A percentile compares a stretch with the other conserved stretches of the same genome.
Evolutionary conservation across 345 rosid genomes (phyloP).

Genomic region (Populus simonii): DNA sequence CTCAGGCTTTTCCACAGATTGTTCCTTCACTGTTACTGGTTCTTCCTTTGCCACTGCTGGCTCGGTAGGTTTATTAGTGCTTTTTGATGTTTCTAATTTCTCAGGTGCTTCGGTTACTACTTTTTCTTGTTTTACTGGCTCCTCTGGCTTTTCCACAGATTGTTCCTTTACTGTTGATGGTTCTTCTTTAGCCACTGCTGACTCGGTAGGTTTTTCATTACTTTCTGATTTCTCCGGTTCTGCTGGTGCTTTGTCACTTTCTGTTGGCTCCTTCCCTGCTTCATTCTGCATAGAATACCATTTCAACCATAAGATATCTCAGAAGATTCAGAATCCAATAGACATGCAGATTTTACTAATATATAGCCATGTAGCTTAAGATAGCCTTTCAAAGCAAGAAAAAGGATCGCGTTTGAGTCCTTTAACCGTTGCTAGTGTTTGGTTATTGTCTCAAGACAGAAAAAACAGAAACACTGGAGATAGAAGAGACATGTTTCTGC

Average conservation of each 20-base stretch:
- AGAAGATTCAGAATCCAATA: not conserved
- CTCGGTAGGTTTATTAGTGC: not conserved
- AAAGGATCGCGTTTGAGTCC: no score
- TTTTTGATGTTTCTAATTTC: not conserved
- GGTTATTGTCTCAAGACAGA: no score
- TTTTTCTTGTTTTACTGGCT: constrained; percentile 7
- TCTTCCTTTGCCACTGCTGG: not conserved
- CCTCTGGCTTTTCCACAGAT: not conserved
- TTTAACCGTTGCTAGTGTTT: no score
- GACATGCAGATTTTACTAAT: no score
- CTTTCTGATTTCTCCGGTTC: not conserved
- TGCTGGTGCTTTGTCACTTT: constrained; percentile 2
- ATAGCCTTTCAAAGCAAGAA: no score
- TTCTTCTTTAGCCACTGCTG: not conserved
- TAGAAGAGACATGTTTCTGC: no score
- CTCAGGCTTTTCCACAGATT: not conserved
- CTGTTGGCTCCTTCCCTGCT: constrained; percentile 14
- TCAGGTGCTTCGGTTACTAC: not conserved
- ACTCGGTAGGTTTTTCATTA: not conserved
- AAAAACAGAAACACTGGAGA: no score
- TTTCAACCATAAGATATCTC: not conserved
- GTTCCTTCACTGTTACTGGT: not conserved
- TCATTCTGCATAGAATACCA: constrained; percentile 19
- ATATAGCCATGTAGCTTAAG: no score
- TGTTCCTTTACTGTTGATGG: not conserved